phyloP scores from a whole-genome alignment of 805 yeast species.

The Saturnispora besseyi region DNA sequence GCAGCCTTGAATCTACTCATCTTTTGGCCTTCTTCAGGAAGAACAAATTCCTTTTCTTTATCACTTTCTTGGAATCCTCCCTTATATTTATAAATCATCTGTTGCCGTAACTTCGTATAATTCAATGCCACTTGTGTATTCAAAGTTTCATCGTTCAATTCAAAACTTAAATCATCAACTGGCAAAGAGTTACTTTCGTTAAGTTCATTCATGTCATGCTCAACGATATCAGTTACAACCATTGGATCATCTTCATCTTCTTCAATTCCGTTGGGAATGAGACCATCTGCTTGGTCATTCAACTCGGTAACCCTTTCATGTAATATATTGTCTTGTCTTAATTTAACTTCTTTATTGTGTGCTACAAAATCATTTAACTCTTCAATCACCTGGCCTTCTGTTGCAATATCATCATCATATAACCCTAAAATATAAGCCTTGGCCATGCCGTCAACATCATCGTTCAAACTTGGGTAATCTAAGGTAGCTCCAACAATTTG shows the following conservation, averaged over 20 bases:
- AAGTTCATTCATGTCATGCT: conserved; percentile 29
- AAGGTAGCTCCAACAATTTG: conserved; percentile 23
- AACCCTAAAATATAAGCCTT: conserved; percentile 50
- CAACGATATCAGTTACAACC: conserved; percentile 36
- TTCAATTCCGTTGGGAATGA: conserved; percentile 28
- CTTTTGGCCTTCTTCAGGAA: conserved; percentile 47
- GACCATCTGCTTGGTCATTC: conserved; percentile 13
- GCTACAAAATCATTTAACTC: conserved; percentile 44
- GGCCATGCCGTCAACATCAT: conserved; percentile 49
- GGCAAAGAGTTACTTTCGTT: conserved; percentile 15
- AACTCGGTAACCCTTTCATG: conserved; percentile 13
- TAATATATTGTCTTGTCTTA: conserved; percentile 16
- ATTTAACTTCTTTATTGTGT: conserved; percentile 41
- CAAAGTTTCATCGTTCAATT: conserved; percentile 28
- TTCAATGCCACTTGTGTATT: conserved; percentile 43
- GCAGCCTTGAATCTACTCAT: conserved; percentile 66
- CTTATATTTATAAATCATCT: conserved; percentile 35
- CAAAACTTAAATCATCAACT: conserved; percentile 25
- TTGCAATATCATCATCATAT: conserved; percentile 51
- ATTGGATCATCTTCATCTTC: conserved; percentile 33
- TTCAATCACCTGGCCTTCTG: conserved; percentile 49
- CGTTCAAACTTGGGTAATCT: conserved; percentile 35
- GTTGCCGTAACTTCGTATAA: conserved; percentile 48
- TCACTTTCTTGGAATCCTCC: conserved; percentile 41
- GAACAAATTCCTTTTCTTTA: conserved; percentile 52